Base-by-base conservation (phyloP, 148 eudicot species). In the Spergularia bocconei region DNA sequence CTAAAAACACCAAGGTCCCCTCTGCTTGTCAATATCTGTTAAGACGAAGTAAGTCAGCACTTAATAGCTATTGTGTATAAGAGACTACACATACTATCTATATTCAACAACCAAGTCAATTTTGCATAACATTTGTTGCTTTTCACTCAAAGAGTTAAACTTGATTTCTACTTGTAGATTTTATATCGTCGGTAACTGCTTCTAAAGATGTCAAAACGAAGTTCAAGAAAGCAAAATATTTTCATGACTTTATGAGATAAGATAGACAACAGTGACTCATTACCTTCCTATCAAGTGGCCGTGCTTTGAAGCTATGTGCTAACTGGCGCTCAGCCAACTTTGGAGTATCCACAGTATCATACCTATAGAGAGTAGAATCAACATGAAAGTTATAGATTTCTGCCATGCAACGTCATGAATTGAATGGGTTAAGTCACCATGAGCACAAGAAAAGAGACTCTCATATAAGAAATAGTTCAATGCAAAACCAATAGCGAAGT, bases 21-120 rank as follows among this genome's bases (percentile, higher is more conserved):
- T 85, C 87, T 94, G 81, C 97, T 91, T 63, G 90, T 58, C 76
- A 91, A 86, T 63, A 94, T 90, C 98, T 91, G 83, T 69, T 41
- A 13, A 70, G 47, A 72, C n/a, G 50, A 71, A 16, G 36, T 14
- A 71, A 67, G 66, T 60, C 63, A 75, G 58, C 59, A 47, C 51
- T 59, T 21, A 58, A 15, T 38, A 50, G 17, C 13, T 52, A 57
- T 63, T 16, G 20, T 54, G 62, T 56, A 29, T 1, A 19, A 12
- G 55, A 5, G 50, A 15, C 13, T 9, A 44, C 6, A 16, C 3
- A 33, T 36, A 14, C 63, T 11, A 36, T 64, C 68, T 15, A 64
- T 38, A 41, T 16, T 15, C 15, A 64, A 48, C 68, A 17, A 63
- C n/a, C n/a, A 33, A 20, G 11, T 33, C 36, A 16, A n/a, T 16